These are phyloP conservation scores for Leccinum sublutescens DNA, from an alignment of 768 basidiomycete genomes.

Conservation along the genomic window DNA sequence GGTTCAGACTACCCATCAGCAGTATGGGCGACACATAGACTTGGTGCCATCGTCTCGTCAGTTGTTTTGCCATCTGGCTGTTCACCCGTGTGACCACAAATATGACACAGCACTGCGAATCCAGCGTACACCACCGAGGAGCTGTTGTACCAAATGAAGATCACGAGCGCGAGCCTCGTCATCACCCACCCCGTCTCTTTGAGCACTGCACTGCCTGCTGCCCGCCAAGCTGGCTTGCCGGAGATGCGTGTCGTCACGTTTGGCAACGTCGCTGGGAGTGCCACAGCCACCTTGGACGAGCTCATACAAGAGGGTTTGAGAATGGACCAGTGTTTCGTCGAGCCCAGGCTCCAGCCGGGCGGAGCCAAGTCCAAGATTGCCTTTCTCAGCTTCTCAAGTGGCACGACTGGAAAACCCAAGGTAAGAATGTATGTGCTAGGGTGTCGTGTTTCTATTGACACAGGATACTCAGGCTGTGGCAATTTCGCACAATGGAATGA, in stretches of 20 bases:
- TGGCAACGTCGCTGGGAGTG: slow-evolving; percentile 14
- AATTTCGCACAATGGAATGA: slow-evolving; percentile 63
- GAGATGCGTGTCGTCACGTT: slow-evolving; percentile 30
- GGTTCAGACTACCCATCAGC: slow-evolving; percentile 51
- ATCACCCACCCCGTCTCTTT: slow-evolving; percentile 31
- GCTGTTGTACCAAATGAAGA: slow-evolving; percentile 32
- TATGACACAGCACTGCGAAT: slow-evolving; percentile 30
- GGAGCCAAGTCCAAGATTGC: slow-evolving; percentile 63
- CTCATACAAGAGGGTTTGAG: slow-evolving; percentile 46
- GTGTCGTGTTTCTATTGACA: background rate
- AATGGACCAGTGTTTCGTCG: slow-evolving; percentile 40
- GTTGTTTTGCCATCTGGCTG: slow-evolving; percentile 12
- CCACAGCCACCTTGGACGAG: slow-evolving; percentile 38
- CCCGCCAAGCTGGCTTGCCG: slow-evolving; percentile 30
- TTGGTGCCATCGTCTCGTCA: slow-evolving; percentile 60
- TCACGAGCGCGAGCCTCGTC: slow-evolving; percentile 28
- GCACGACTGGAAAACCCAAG: slow-evolving; percentile 60
- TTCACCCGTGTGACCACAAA: background rate
- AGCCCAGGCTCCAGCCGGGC: slow-evolving; percentile 49
- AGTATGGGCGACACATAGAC: slow-evolving; percentile 58
- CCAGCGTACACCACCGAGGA: slow-evolving; percentile 36
- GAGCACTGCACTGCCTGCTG: slow-evolving; percentile 30
- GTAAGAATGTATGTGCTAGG: slow-evolving; percentile 2
- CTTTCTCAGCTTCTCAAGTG: slow-evolving; percentile 70
- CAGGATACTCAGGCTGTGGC: slow-evolving; percentile 50